Percentiles rank a stretch among this genome's conserved stretches.
phyloP scores from a whole-genome alignment of 106 monocot genomes.

The Triglochin maritima region DNA sequence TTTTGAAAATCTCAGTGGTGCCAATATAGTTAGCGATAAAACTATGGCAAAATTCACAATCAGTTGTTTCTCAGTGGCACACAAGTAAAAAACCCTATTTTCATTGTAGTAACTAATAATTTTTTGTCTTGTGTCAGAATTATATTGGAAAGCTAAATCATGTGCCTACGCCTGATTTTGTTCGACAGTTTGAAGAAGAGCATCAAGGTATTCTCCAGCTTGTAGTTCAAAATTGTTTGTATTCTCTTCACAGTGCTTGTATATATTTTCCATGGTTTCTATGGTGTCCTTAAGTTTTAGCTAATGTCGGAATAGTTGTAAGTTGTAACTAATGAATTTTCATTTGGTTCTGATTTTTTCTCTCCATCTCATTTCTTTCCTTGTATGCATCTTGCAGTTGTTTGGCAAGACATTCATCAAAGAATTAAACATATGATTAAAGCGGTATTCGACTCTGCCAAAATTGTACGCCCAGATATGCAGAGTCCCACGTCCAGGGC shows the following conservation, averaged over 20 bases:
- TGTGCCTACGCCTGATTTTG: constrained; percentile 73
- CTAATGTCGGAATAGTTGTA: too few species aligned
- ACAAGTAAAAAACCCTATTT: too few species aligned
- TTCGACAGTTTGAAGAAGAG: constrained; percentile 79
- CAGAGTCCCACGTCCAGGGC: constrained; percentile 69
- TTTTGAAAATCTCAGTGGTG: too few species aligned
- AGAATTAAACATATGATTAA: constrained; percentile 59
- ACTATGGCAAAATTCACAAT: too few species aligned
- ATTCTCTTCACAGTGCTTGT: not conserved
- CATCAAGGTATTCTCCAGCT: constrained; percentile 54
- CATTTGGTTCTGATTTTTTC: not conserved
- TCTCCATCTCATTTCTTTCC: too few species aligned
- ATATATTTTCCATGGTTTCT: too few species aligned
- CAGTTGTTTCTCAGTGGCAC: too few species aligned
- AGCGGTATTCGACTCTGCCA: constrained; percentile 73
- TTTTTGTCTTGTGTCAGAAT: constrained; percentile 41
- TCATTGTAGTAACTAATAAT: too few species aligned
- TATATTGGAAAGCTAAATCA: constrained; percentile 85
- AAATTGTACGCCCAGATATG: constrained; percentile 81
- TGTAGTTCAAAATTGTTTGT: not conserved
- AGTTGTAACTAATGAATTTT: not conserved
- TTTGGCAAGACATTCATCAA: constrained; percentile 83
- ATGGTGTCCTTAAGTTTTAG: too few species aligned
- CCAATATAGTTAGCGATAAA: too few species aligned
- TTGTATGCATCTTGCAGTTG: constrained; percentile 38